Evolutionary conservation across 352 stramenopile genomes (phyloP).

Genomic region (Phytophthora kernoviae): DNA sequence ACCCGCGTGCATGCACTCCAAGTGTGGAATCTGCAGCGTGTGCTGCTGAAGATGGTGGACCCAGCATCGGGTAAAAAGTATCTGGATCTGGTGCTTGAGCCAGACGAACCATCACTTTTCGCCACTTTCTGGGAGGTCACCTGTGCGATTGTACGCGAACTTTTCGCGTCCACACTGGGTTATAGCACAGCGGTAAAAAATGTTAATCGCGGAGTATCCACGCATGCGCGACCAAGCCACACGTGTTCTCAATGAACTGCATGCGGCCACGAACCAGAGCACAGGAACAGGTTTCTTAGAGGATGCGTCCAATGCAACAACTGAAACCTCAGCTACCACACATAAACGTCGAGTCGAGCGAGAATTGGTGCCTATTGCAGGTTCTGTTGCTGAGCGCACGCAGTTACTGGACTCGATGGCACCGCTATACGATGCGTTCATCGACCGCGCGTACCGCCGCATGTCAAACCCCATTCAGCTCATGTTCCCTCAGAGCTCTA

Average conservation of each 20-base stretch:
- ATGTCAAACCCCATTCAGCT: constrained; percentile 83
- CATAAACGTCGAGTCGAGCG: constrained; percentile 1
- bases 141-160: constrained; percentile 74
- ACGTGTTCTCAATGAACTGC: constrained; percentile 65
- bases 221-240: constrained; percentile 79
- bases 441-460: constrained; percentile 60
- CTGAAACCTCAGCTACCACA: constrained; percentile 1
- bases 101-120: constrained; percentile 81
- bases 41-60: constrained; percentile 81
- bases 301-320: constrained; percentile 6
- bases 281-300: constrained; percentile 28
- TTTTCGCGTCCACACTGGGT: constrained; percentile 63
- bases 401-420: constrained; percentile 78
- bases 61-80: constrained; percentile 50
- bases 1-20: constrained; percentile 72
- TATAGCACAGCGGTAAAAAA: constrained; percentile 70
- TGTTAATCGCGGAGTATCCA: constrained; percentile 80
- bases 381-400: constrained; percentile 45
- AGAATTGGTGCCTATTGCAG: constrained; percentile 43
- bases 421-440: constrained; percentile 72
- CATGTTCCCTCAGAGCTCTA: constrained; percentile 87
- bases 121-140: constrained; percentile 88
- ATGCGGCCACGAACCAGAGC: constrained; percentile 54
- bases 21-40: constrained; percentile 89
- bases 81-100: constrained; percentile 70